Percentiles rank a stretch among this genome's conserved stretches.
Evolutionary conservation across 2,329 filamentous ascomycete species (phyloP).

Genomic region (Fusarium heterosporum): DNA sequence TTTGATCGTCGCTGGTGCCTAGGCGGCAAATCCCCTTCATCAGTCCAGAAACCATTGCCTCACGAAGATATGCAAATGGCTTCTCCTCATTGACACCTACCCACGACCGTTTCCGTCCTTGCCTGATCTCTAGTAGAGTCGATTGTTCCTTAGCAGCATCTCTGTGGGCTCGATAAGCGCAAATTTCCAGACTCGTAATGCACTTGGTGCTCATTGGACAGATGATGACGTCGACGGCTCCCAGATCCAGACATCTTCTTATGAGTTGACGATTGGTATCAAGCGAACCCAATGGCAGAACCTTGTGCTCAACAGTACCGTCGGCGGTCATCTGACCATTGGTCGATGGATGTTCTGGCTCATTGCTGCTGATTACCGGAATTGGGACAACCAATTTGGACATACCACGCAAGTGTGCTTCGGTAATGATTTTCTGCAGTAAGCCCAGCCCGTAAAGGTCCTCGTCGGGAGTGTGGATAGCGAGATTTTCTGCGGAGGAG

Average conservation of each 20-base stretch:
- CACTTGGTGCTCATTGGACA: slow-evolving; percentile 81
- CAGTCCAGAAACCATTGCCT: slow-evolving; percentile 92
- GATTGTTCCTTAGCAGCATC: slow-evolving; percentile 80
- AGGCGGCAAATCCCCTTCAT: slow-evolving; percentile 90
- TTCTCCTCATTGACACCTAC: slow-evolving; percentile 87
- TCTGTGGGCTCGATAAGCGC: slow-evolving; percentile 85
- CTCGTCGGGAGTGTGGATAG: slow-evolving; percentile 58
- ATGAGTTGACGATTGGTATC: slow-evolving; percentile 59
- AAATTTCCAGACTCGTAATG: slow-evolving; percentile 80
- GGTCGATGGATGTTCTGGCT: slow-evolving; percentile 42
- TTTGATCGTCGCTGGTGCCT: slow-evolving; percentile 70
- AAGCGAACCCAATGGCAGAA: slow-evolving; percentile 44
- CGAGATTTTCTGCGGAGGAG: slow-evolving; percentile 50
- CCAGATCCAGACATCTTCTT: slow-evolving; percentile 82
- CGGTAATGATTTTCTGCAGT: slow-evolving; percentile 68
- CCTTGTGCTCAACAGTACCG: slow-evolving; percentile 53
- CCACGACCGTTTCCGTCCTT: slow-evolving; percentile 88
- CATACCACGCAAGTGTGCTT: slow-evolving; percentile 66
- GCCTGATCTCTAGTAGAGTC: slow-evolving; percentile 76
- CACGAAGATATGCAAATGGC: slow-evolving; percentile 88
- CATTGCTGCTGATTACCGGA: slow-evolving; percentile 61
- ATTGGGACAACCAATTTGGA: slow-evolving; percentile 69
- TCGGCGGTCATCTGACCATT: slow-evolving; percentile 54
- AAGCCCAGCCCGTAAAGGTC: slow-evolving; percentile 67
- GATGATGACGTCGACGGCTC: slow-evolving; percentile 86